Evolutionary conservation across 257 asterid species (phyloP).

Genomic region (Sherardia arvensis): DNA sequence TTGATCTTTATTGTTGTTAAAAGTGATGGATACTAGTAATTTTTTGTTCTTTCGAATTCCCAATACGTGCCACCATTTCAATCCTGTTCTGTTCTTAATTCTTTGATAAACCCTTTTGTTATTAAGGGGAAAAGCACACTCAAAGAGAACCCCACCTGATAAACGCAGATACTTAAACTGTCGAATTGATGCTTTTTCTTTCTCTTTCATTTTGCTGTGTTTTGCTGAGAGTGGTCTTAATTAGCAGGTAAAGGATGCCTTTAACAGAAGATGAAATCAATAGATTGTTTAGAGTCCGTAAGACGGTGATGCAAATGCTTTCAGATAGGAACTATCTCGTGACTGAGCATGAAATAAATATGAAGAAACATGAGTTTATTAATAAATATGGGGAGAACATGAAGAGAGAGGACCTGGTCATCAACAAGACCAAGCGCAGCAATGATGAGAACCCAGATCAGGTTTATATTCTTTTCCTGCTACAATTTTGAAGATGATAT

Average conservation of each 20-base stretch:
- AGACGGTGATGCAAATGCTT: constrained; percentile 27
- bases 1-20: no score
- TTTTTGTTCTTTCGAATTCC: no score
- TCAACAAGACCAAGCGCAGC: constrained; percentile 38
- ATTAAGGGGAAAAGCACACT: no score
- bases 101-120: no score
- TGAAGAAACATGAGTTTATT: constrained; percentile 16
- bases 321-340: constrained; percentile 27
- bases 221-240: background rate
- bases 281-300: constrained; percentile 19
- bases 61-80: no score
- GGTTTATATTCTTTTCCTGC: constrained; percentile 24
- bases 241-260: constrained; percentile 14
- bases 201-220: background rate
- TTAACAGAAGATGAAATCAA: constrained; percentile 17
- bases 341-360: constrained; percentile 23
- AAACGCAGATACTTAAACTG: no score
- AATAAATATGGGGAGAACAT: constrained; percentile 54
- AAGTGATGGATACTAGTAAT: no score
- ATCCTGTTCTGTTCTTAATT: no score
- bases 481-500: background rate
- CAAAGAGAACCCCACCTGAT: no score
- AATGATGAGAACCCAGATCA: constrained; percentile 31
- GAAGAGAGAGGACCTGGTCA: constrained; percentile 68
- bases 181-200: no score